These are phyloP conservation scores for Dactylella cylindrospora DNA, from an alignment of 2,329 filamentous ascomycete species.

Conservation along the genomic window DNA sequence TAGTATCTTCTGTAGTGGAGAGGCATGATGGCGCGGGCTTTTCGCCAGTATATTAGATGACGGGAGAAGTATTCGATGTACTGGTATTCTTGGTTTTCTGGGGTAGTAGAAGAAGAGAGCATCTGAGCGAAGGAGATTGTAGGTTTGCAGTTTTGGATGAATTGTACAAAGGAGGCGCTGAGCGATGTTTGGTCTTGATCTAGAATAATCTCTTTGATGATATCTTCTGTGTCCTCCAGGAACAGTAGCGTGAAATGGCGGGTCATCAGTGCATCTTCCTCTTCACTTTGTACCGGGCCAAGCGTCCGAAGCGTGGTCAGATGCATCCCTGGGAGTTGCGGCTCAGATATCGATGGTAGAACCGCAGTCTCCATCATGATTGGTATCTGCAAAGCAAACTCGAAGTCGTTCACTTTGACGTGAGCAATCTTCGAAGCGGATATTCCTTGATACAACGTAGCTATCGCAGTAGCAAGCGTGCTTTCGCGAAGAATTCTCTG, in stretches of 20 bases:
- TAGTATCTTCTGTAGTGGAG: slow-evolving; percentile 88
- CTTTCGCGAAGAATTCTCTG: slow-evolving; percentile 70
- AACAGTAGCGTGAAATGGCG: slow-evolving; percentile 85
- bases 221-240: slow-evolving; percentile 75
- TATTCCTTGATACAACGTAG: slow-evolving; percentile 77
- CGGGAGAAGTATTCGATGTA: slow-evolving; percentile 83
- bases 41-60: slow-evolving; percentile 94
- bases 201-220: slow-evolving; percentile 64
- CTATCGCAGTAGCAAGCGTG: slow-evolving; percentile 77
- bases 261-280: slow-evolving; percentile 67
- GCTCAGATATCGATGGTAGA: slow-evolving; percentile 47
- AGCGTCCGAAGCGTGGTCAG: slow-evolving; percentile 81
- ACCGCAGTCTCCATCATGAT: slow-evolving; percentile 54
- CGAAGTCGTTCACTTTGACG: slow-evolving; percentile 68
- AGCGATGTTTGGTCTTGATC: slow-evolving; percentile 70
- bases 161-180: slow-evolving; percentile 75
- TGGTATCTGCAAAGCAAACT: slow-evolving; percentile 65
- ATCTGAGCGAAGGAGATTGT: slow-evolving; percentile 61
- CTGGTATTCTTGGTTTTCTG: slow-evolving; percentile 69
- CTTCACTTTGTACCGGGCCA: slow-evolving; percentile 67
- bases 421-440: slow-evolving; percentile 84
- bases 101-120: slow-evolving; percentile 66
- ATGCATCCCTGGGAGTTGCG: slow-evolving; percentile 47
- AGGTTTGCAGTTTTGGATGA: slow-evolving; percentile 72
- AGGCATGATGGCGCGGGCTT: slow-evolving; percentile 86